Percentiles rank a stretch among this genome's conserved stretches.
phyloP scores from a whole-genome alignment of 2,329 filamentous ascomycete genomes.

The Lachnellula subtilissima region DNA sequence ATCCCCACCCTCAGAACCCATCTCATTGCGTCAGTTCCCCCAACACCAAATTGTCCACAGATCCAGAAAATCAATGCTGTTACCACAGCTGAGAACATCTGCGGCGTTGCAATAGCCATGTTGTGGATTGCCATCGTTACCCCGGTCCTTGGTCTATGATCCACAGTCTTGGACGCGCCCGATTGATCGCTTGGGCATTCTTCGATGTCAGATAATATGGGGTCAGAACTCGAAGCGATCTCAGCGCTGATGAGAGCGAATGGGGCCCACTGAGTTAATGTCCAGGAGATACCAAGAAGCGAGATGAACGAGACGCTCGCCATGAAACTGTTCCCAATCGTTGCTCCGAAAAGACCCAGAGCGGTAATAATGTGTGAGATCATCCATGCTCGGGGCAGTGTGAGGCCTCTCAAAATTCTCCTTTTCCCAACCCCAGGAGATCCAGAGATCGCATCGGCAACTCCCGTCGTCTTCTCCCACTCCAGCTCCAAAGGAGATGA shows the following conservation, averaged over 20 bases:
- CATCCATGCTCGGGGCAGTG: slow-evolving; percentile 9
- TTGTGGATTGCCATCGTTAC: slow-evolving; percentile 13
- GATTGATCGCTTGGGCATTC: not conserved
- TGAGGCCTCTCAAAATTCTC: too few relatives aligned
- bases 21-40: not conserved
- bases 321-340: slow-evolving; percentile 10
- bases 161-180: slow-evolving; percentile 1
- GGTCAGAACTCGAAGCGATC: slow-evolving; percentile 1
- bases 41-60: not conserved
- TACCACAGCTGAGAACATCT: slow-evolving; percentile 10
- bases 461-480: too few relatives aligned
- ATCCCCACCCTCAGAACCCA: slow-evolving; percentile 9
- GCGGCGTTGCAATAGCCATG: slow-evolving; percentile 12
- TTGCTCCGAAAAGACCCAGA: slow-evolving; percentile 11
- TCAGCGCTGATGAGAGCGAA: slow-evolving; percentile 29
- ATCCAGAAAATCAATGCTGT: slow-evolving; percentile 7
- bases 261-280: slow-evolving; percentile 30
- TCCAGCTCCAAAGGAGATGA: too few relatives aligned
- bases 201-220: not conserved
- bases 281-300: slow-evolving; percentile 27
- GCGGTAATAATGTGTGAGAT: slow-evolving; percentile 14
- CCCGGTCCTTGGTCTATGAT: not conserved
- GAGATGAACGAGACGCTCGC: slow-evolving; percentile 9
- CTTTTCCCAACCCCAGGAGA: too few relatives aligned
- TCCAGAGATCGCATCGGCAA: too few relatives aligned